Evolutionary conservation across 2,329 filamentous ascomycete genomes (phyloP).

Genomic region (Paraphaeosphaeria sporulosa): DNA sequence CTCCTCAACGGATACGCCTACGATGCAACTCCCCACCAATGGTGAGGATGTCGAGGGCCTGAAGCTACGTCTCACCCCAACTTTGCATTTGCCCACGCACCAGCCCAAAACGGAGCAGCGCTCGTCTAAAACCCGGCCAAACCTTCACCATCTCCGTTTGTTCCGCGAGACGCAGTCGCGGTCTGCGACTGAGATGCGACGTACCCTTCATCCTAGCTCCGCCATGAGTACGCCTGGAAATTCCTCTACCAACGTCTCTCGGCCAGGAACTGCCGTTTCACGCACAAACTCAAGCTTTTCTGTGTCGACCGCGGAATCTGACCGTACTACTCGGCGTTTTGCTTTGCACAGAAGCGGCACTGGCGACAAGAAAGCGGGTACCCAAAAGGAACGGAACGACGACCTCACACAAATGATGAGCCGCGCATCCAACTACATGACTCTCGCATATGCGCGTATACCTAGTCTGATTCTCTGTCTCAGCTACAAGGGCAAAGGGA

Average conservation of each 20-base stretch:
- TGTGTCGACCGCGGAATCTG: constrained; percentile 35
- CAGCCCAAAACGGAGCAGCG: constrained; percentile 42
- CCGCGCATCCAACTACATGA: constrained; percentile 96
- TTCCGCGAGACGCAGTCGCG: constrained; percentile 43
- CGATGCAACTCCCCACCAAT: constrained; percentile 30
- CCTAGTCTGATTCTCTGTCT: constrained; percentile 94
- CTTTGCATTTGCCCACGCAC: constrained; percentile 66
- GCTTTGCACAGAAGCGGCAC: constrained; percentile 49
- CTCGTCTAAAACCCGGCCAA: constrained; percentile 31
- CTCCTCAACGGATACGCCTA: constrained; percentile 24
- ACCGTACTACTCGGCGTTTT: constrained; percentile 48
- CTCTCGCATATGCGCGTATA: constrained; percentile 92
- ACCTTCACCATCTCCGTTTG: constrained; percentile 44
- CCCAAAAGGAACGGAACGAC: constrained; percentile 74
- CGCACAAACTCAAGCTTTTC: constrained; percentile 33
- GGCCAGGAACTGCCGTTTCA: constrained; percentile 42
- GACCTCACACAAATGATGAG: constrained; percentile 97
- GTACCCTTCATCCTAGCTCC: constrained; percentile 40
- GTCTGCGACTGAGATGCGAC: constrained; percentile 40
- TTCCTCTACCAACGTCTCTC: constrained; percentile 26
- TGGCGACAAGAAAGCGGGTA: constrained; percentile 54
- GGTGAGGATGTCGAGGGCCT: constrained; percentile 73
- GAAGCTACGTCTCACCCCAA: constrained; percentile 83
- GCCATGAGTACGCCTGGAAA: constrained; percentile 24
- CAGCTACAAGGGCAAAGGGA: constrained; percentile 94